Base-by-base conservation (phyloP, 495 filamentous ascomycete genomes). In the Hyaloscypha finlandica region DNA sequence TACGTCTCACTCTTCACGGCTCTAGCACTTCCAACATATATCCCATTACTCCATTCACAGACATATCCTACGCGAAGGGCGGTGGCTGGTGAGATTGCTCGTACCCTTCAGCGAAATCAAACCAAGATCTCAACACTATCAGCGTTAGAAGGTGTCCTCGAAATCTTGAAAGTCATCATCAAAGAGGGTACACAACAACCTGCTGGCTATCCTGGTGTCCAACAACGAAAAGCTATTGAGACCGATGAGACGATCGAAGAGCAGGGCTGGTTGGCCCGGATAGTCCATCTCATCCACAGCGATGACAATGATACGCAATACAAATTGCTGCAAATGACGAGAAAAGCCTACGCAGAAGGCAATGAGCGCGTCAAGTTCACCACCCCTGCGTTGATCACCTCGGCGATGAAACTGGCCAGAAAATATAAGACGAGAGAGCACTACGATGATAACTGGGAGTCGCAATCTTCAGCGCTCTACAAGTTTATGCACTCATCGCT, bases 161-260 rank as follows among this genome's bases (percentile, higher is more conserved):
- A 94, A 66, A 87, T 95, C 30, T 81, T 96, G 32, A 90, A 90
- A 65, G 96, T 98, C 1, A 77, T 99, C 52, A 96, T 99, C 73
- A 94, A 90, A 65, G 96, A 98, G 76, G 95, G 94, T 8, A 86
- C 88, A 19, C 94, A 97, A 69, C 89, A 94, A 63, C 88, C 92
- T 19, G 84, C 84, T 53, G 92, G 92, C 31, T 97, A 96, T 73
- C 91, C 93, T 12, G 92, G 92, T 6, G 85, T 89, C 32, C 89
- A 90, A 78, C 77, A 89, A 84, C 74, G 90, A 80, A 90, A 96
- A 70, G 81, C 83, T 6, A 56, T 87, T 33, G 86, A 88, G 74
- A 97, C 96, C 1, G 96, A 98, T 51, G 95, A 99, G 77, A 97
- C 94, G 0, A 87, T 98, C 67, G 94, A 97, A 77, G 95, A 98